phyloP scores from a whole-genome alignment of 768 basidiomycete species.

The Tubosaeta sp. region DNA sequence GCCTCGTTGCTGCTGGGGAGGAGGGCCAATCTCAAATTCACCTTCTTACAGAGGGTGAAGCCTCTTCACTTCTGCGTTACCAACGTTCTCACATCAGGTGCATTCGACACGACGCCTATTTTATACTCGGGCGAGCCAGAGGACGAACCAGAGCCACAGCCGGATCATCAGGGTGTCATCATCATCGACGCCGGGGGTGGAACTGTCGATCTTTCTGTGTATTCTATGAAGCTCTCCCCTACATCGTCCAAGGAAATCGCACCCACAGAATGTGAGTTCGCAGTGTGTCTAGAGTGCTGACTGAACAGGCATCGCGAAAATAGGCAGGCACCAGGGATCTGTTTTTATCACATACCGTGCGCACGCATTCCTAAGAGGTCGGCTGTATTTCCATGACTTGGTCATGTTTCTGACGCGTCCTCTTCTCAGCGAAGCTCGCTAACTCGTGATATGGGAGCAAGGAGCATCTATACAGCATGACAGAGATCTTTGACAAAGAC shows the following conservation, averaged over 20 bases:
- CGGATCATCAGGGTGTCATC: slow-evolving; percentile 35
- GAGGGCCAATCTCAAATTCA: not conserved
- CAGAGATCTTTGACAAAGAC: slow-evolving; percentile 32
- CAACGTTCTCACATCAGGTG: slow-evolving; percentile 35
- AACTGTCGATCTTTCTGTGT: slow-evolving; percentile 35
- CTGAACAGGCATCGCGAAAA: not conserved
- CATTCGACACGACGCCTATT: slow-evolving; percentile 7
- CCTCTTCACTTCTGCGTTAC: slow-evolving; percentile 36
- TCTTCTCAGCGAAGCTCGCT: slow-evolving; percentile 24
- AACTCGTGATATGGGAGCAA: slow-evolving; percentile 26
- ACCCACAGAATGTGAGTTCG: slow-evolving; percentile 26
- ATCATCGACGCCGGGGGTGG: slow-evolving; percentile 30
- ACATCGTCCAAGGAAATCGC: slow-evolving; percentile 32
- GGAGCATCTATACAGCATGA: slow-evolving; percentile 31
- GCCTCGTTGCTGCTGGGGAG: not conserved
- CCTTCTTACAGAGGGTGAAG: slow-evolving; percentile 25
- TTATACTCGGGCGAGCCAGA: not conserved
- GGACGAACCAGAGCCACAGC: not conserved
- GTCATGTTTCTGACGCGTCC: not conserved
- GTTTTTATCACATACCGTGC: slow-evolving; percentile 33
- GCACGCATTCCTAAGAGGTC: slow-evolving; percentile 25
- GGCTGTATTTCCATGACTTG: not conserved
- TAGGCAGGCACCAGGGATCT: slow-evolving; percentile 38
- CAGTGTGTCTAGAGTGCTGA: not conserved
- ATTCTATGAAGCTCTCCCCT: slow-evolving; percentile 22